Evolutionary conservation across 441 rosid species (phyloP).

Genomic region (Raphanus hybrid): DNA sequence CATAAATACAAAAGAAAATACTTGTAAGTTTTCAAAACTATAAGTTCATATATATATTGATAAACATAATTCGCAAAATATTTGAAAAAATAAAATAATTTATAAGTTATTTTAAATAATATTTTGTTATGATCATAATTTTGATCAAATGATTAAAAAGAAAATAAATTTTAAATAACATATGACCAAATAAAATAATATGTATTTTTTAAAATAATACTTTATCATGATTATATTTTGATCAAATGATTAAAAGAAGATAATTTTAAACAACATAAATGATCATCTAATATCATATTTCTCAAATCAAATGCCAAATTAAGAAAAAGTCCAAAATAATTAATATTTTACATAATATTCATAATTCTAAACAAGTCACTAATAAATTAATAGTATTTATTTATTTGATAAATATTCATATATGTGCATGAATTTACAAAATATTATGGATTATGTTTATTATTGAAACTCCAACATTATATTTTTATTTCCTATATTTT

Average conservation of each 20-base stretch:
- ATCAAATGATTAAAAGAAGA: neutral
- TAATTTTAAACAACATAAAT: neutral
- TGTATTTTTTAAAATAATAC: neutral
- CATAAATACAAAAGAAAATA: neutral
- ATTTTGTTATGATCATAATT: neutral
- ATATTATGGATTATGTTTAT: neutral
- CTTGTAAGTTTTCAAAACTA: neutral
- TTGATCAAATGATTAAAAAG: neutral
- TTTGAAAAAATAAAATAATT: neutral
- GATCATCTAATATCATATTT: neutral
- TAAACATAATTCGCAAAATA: neutral
- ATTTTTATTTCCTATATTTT: neutral
- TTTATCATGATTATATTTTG: neutral
- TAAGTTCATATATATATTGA: neutral
- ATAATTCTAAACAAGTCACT: neutral
- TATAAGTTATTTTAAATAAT: neutral
- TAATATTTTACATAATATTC: neutral
- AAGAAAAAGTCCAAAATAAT: neutral
- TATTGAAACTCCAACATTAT: neutral
- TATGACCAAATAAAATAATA: neutral
- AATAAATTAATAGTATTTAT: neutral
- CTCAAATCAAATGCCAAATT: neutral
- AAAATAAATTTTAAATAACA: neutral
- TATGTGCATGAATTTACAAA: neutral
- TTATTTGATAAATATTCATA: neutral